Base-by-base conservation (phyloP, 495 filamentous ascomycete species). In the Xanthoparmelia taractica region DNA sequence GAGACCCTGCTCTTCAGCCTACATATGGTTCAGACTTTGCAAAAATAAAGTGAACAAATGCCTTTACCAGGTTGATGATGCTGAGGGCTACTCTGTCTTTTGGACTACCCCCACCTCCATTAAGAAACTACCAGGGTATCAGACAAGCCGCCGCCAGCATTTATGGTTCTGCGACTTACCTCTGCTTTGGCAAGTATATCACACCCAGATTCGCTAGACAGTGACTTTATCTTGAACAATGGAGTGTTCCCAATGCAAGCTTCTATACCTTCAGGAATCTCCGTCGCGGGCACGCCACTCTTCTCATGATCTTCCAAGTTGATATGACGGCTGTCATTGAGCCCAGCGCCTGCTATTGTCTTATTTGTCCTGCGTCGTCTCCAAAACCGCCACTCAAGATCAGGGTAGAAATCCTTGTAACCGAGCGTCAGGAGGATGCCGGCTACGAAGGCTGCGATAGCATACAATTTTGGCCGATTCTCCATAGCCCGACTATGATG, bases 201-300 rank as follows among this genome's bases (percentile, higher is more conserved):
- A 70, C 94, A 93, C 27, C 92, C 92, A 2, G 94, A 97, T n/a
- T 86, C 92, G 27, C 91, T 88, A 5, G 89, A 95, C 38, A 99
- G 80, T 54, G 87, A 90, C 70, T 87, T 91, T 74, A 99, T 92
- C 54, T 84, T 82, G 67, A 99, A 82, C 1, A 99, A 78, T 4
- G 92, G 95, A 11, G 94, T 99, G 73, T 96, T 91, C 58, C 94
- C 95, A 69, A 99, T 96, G 69, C 86, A 89, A 43, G 89, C 91
- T 74, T 96, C 91, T 64, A 99, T 88, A 2, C 93, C 95, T 45
- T 90, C 84, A 18, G 67, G 38, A 13, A 59, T 47, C 8, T 62
- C 38, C 8, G 37, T 47, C 31, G 27, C 8, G 10, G 3, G 10
- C 2, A n/a, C 31, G 11, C 41, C 58, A n/a, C 41, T 27, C 31